These are phyloP conservation scores for Mycena alexandri DNA, from an alignment of 768 basidiomycete genomes.

Conservation along the genomic window DNA sequence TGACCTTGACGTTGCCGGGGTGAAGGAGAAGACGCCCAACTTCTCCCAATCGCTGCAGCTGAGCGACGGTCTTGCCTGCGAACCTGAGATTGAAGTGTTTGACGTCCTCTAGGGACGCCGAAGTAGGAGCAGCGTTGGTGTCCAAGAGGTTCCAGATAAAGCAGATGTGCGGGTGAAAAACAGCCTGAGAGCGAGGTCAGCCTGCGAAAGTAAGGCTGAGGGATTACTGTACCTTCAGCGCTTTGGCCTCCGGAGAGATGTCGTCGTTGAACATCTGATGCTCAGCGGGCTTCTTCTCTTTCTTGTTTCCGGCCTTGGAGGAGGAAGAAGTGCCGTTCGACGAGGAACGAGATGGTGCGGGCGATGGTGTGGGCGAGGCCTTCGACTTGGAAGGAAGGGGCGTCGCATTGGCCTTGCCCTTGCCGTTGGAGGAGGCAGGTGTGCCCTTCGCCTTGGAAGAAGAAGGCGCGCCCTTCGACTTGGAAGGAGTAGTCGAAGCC, in stretches of 20 bases:
- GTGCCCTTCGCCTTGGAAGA: too few species aligned
- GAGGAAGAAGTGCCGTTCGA: neutral
- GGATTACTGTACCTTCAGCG: neutral
- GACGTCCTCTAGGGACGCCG: neutral
- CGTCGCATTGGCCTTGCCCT: neutral
- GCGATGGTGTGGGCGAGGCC: neutral
- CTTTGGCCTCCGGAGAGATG: neutral
- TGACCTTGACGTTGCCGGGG: slow-evolving; percentile 22
- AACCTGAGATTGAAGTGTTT: slow-evolving; percentile 19
- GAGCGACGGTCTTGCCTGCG: slow-evolving; percentile 11
- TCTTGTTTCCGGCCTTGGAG: slow-evolving; percentile 1
- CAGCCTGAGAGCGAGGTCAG: slow-evolving; percentile 7
- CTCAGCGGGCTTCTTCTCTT: slow-evolving; percentile 14
- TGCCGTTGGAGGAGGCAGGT: too few species aligned
- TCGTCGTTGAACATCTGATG: slow-evolving; percentile 25
- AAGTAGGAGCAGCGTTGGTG: neutral
- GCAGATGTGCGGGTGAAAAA: slow-evolving; percentile 15
- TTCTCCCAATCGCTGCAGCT: slow-evolving; percentile 3
- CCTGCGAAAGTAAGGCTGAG: neutral
- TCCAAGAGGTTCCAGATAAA: slow-evolving; percentile 8
- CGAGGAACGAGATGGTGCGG: neutral
- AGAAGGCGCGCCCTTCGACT: neutral
- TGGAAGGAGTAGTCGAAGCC: neutral
- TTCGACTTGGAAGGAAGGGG: neutral
- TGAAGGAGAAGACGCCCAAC: neutral